These are phyloP conservation scores for Graphilbum sp. DNA, from an alignment of 2,329 filamentous ascomycete genomes.

Conservation along the genomic window DNA sequence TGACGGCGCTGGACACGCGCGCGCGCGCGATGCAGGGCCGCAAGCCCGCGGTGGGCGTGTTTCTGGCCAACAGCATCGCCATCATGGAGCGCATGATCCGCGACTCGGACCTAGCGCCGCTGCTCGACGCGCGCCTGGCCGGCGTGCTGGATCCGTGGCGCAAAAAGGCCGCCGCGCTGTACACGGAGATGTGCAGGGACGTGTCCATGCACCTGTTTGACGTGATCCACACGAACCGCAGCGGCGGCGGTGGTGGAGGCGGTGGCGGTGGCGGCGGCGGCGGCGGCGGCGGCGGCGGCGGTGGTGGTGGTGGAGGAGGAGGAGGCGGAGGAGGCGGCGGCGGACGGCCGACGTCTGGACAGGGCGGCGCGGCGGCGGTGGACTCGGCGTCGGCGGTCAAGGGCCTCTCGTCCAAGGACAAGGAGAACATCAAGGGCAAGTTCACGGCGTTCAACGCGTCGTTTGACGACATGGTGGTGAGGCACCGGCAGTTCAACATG, in stretches of 20 bases:
- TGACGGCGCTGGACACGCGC: conserved; percentile 60
- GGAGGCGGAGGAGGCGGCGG: conserved; percentile 14
- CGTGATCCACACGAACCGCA: conserved; percentile 76
- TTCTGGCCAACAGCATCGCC: conserved; percentile 74
- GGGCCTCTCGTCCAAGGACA: conserved; percentile 72
- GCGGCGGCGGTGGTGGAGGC: conserved; percentile 13
- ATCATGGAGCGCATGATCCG: conserved; percentile 74
- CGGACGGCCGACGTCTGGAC: conserved; percentile 52
- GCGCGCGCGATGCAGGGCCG: conserved; percentile 56
- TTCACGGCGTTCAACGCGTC: conserved; percentile 79
- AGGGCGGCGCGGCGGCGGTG: conserved; percentile 28
- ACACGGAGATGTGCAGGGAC: conserved; percentile 79
- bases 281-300: conserved; percentile 25
- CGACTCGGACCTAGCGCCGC: conserved; percentile 57
- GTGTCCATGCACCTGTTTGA: conserved; percentile 74
- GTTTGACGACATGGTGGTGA: conserved; percentile 76
- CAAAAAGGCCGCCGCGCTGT: conserved; percentile 69
- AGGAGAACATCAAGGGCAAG: conserved; percentile 91
- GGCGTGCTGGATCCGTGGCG: conserved; percentile 61
- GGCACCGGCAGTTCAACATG: conserved; percentile 75
- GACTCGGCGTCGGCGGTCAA: conserved; percentile 79
- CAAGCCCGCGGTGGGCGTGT: conserved; percentile 70
- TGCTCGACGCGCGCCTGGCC: conserved; percentile 50
- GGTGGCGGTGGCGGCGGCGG: conserved; percentile 1
- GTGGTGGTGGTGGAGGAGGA: conserved; percentile 19